These are phyloP conservation scores for Harringtonia aguacate DNA, from an alignment of 2,329 filamentous ascomycete species.

Conservation along the genomic window DNA sequence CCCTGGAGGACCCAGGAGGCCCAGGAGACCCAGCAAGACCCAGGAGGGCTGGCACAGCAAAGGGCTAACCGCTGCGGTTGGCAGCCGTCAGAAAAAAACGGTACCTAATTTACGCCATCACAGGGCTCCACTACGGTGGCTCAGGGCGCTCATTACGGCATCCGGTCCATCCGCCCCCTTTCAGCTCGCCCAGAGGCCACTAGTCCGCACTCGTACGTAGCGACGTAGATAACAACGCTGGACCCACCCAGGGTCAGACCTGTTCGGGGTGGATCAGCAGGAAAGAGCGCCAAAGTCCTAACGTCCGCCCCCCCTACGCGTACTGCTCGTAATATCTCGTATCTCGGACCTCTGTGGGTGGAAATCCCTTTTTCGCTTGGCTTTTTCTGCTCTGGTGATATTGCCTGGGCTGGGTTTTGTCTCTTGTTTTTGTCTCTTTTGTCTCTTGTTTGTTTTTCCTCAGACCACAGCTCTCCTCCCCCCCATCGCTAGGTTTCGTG, in stretches of 20 bases:
- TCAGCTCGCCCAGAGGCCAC: neutral
- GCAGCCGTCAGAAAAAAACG: too few species aligned
- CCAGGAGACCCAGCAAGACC: too few species aligned
- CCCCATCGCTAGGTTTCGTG: neutral
- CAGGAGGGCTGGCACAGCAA: too few species aligned
- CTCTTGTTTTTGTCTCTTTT: neutral
- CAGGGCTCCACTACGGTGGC: too few species aligned
- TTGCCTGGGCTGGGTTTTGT: too few species aligned
- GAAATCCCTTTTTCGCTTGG: neutral
- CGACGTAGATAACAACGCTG: constrained; percentile 1
- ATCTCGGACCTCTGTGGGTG: too few species aligned
- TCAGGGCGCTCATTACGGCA: too few species aligned
- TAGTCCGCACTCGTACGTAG: neutral
- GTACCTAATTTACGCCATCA: too few species aligned
- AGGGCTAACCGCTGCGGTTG: too few species aligned
- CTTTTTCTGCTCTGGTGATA: too few species aligned
- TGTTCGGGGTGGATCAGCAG: neutral
- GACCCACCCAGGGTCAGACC: neutral
- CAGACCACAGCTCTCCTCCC: neutral
- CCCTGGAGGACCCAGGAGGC: too few species aligned
- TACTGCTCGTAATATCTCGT: neutral
- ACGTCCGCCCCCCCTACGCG: neutral
- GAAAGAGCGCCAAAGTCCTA: neutral
- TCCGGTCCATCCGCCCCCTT: constrained; percentile 1
- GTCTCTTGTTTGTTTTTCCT: neutral